phyloP scores from a whole-genome alignment of 257 asterid species.

The Solanum sitiens region DNA sequence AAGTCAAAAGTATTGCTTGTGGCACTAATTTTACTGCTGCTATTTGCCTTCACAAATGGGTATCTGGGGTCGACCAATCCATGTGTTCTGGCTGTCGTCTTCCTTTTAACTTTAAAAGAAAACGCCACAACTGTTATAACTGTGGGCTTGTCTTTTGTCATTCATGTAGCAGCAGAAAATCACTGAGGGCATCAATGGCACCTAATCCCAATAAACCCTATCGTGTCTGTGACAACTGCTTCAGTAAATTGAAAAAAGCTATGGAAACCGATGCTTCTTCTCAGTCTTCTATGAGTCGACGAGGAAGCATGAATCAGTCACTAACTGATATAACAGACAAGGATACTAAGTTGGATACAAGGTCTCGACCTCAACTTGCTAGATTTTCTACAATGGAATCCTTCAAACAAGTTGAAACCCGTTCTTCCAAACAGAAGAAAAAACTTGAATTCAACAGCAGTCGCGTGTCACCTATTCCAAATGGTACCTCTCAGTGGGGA shows the following conservation, averaged over 20 bases:
- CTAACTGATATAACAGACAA: constrained; percentile 39
- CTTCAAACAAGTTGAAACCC: constrained; percentile 70
- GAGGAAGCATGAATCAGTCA: constrained; percentile 67
- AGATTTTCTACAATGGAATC: constrained; percentile 86
- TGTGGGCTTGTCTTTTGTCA: constrained; percentile 91
- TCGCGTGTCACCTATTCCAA: constrained; percentile 92
- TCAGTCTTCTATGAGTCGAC: constrained; percentile 55
- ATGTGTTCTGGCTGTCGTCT: constrained; percentile 92
- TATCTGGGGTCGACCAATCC: constrained; percentile 84
- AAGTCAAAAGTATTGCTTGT: constrained; percentile 83
- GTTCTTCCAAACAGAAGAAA: constrained; percentile 66
- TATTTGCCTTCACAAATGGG: constrained; percentile 90
- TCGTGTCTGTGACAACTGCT: constrained; percentile 88
- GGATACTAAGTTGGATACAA: constrained; percentile 55
- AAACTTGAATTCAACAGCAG: constrained; percentile 80
- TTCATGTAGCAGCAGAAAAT: constrained; percentile 93
- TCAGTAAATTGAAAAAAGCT: constrained; percentile 62
- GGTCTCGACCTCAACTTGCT: constrained; percentile 65
- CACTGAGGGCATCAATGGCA: constrained; percentile 85
- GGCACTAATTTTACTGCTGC: constrained; percentile 85
- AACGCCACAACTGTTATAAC: constrained; percentile 92
- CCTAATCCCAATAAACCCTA: constrained; percentile 82
- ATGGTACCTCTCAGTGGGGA: constrained; percentile 86
- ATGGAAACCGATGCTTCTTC: constrained; percentile 57
- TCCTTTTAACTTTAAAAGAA: constrained; percentile 80